Evolutionary conservation across 345 rosid species (phyloP).

Genomic region (Eucalyptus erythrocorys): DNA sequence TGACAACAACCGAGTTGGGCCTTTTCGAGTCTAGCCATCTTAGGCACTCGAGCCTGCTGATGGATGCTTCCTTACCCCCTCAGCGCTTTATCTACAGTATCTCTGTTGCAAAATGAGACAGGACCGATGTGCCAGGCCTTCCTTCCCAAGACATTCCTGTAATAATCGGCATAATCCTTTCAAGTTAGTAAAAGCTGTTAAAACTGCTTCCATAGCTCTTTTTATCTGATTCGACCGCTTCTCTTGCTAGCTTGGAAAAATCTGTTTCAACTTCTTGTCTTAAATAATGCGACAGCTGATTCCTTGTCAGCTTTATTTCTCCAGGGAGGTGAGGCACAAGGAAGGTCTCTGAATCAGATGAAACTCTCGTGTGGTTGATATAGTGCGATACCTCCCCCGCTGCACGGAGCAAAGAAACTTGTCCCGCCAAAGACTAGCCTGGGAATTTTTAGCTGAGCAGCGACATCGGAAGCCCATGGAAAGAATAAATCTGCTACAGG

Average conservation of each 20-base stretch:
- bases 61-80: slow-evolving; percentile 3
- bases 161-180: slow-evolving; percentile 26
- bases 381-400: not conserved
- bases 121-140: slow-evolving; percentile 48
- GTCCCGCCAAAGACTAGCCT: slow-evolving; percentile 27
- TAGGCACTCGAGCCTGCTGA: not conserved
- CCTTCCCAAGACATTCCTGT: slow-evolving; percentile 11
- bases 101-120: slow-evolving; percentile 6
- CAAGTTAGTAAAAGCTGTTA: slow-evolving; percentile 45
- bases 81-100: not conserved
- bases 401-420: slow-evolving; percentile 26
- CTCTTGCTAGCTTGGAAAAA: not conserved
- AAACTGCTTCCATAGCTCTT: slow-evolving; percentile 15
- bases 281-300: slow-evolving; percentile 7
- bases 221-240: not conserved
- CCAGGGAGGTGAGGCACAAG: slow-evolving; percentile 20
- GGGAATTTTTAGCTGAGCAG: slow-evolving; percentile 7
- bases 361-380: slow-evolving; percentile 13
- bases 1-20: not conserved
- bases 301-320: slow-evolving; percentile 15
- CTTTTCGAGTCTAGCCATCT: slow-evolving; percentile 10
- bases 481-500: slow-evolving; percentile 25
- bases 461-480: slow-evolving; percentile 14
- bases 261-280: not conserved
- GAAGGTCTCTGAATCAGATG: slow-evolving; percentile 17